Evolutionary conservation across 768 basidiomycete species (phyloP).

Genomic region (Leccinum broughii): DNA sequence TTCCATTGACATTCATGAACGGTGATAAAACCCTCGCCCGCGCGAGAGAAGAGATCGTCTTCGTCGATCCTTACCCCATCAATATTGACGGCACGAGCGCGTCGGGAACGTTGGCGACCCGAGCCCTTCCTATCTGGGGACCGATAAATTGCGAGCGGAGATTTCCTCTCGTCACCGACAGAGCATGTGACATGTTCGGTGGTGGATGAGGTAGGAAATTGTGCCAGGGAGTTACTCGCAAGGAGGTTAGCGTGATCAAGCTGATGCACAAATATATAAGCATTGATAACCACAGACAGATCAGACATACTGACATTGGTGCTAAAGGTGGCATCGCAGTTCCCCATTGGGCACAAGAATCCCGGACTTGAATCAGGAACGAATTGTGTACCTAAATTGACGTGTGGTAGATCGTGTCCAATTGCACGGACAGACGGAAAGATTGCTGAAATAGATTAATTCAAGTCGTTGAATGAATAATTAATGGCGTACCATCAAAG

Average conservation of each 20-base stretch:
- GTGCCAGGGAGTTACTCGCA: not conserved
- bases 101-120: not conserved
- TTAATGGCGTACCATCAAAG: not conserved
- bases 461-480: not conserved
- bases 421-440: too few species aligned
- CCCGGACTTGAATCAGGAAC: too few species aligned
- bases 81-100: not conserved
- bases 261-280: not conserved
- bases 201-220: not conserved
- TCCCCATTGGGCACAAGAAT: not conserved
- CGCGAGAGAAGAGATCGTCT: not conserved
- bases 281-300: not conserved
- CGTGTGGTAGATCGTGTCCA: too few species aligned
- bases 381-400: too few species aligned
- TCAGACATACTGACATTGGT: not conserved
- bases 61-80: conserved; percentile 3
- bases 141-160: not conserved
- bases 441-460: not conserved
- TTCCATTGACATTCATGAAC: conserved; percentile 7
- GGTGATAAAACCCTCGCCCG: not conserved
- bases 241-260: not conserved
- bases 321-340: not conserved
- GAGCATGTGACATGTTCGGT: too few species aligned
- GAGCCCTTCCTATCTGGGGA: not conserved
- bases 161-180: not conserved